Evolutionary conservation across 305 asterid genomes (phyloP).

Genomic region (Rubia balearica): DNA sequence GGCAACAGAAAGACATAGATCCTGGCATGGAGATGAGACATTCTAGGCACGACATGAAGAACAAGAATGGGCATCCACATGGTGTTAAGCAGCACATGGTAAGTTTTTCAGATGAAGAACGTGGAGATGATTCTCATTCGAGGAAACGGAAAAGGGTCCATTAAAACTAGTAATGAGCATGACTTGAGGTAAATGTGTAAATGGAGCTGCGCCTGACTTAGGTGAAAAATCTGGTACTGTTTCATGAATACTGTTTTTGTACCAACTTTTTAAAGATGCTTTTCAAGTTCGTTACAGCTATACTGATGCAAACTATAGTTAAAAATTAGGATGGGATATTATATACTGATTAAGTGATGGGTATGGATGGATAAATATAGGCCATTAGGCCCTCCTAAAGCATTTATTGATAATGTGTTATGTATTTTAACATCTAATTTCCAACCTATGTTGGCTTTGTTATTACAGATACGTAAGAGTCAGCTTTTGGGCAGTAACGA

Average conservation of each 20-base stretch:
- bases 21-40: conserved; percentile 19
- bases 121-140: conserved; percentile 17
- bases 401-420: conserved; percentile 23
- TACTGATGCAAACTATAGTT: conserved; percentile 3
- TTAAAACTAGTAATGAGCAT: conserved; percentile 28
- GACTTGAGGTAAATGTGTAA: conserved; percentile 37
- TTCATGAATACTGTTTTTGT: conserved; percentile 32
- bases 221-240: conserved; percentile 34
- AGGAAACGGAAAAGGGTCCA: conserved; percentile 32
- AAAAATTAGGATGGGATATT: background rate
- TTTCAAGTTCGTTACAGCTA: conserved; percentile 20
- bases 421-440: conserved; percentile 29
- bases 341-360: conserved; percentile 9
- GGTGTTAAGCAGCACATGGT: conserved; percentile 25
- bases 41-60: conserved; percentile 19
- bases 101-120: conserved; percentile 25
- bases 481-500: conserved; percentile 32
- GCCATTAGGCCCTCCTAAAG: conserved; percentile 18
- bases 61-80: conserved; percentile 9
- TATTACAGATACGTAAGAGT: conserved; percentile 35
- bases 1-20: conserved; percentile 26
- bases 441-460: conserved; percentile 34
- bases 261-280: conserved; percentile 31
- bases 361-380: conserved; percentile 15
- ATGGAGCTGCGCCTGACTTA: conserved; percentile 26